Evolutionary conservation across 2,329 filamentous ascomycete genomes (phyloP).

Genomic region (Alternaria gansuensis): DNA sequence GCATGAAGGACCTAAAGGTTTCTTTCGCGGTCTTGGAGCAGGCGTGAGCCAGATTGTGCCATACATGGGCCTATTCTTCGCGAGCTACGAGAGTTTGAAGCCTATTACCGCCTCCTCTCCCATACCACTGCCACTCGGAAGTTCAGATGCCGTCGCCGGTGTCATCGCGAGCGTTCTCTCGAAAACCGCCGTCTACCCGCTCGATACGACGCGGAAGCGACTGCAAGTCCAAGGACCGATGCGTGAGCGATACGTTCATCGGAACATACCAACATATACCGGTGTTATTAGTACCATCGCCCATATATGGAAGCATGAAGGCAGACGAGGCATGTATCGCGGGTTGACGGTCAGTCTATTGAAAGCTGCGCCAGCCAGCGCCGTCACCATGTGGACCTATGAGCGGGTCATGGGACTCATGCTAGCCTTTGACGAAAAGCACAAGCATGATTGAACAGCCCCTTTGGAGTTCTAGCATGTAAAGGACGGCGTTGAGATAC

Average conservation of each 20-base stretch:
- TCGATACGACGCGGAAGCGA: slow-evolving; percentile 91
- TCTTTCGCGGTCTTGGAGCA: slow-evolving; percentile 86
- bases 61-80: slow-evolving; percentile 97
- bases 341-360: slow-evolving; percentile 87
- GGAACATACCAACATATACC: slow-evolving; percentile 85
- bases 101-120: slow-evolving; percentile 58
- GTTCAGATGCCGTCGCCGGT: slow-evolving; percentile 84
- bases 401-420: slow-evolving; percentile 75
- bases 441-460: slow-evolving; percentile 13
- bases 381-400: slow-evolving; percentile 95
- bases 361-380: slow-evolving; percentile 92
- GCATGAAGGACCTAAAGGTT: slow-evolving; percentile 79
- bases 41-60: slow-evolving; percentile 88
- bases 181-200: slow-evolving; percentile 90
- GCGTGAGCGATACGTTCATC: slow-evolving; percentile 77
- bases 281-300: slow-evolving; percentile 71
- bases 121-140: slow-evolving; percentile 71
- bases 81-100: slow-evolving; percentile 79
- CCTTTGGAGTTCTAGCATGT: background rate
- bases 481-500: slow-evolving; percentile 5
- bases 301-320: slow-evolving; percentile 76
- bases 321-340: slow-evolving; percentile 81
- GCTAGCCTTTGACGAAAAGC: slow-evolving; percentile 43
- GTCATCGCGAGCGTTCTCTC: slow-evolving; percentile 79
- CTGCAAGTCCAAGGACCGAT: slow-evolving; percentile 96